Percentiles rank a stretch among this genome's conserved stretches.
phyloP scores from a whole-genome alignment of 257 asterid species.

The Handroanthus guayacan region DNA sequence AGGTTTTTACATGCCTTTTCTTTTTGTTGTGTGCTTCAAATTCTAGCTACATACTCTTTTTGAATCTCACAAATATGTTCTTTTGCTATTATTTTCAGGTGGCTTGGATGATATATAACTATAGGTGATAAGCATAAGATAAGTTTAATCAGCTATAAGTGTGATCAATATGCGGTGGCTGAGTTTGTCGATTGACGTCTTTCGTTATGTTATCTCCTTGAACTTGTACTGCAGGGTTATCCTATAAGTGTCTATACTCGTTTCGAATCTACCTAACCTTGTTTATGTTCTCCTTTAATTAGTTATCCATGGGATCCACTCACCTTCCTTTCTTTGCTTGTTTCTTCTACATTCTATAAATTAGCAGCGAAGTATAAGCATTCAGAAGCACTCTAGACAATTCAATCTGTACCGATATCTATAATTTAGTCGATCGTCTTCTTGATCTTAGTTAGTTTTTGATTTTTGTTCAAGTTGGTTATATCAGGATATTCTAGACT shows the following conservation, averaged over 20 bases:
- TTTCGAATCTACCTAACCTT: constrained; percentile 20
- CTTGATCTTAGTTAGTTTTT: constrained; percentile 33
- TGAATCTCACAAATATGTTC: constrained; percentile 20
- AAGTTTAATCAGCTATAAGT: constrained; percentile 29
- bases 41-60: constrained; percentile 1
- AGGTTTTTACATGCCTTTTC: constrained; percentile 13
- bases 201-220: constrained; percentile 61
- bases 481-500: constrained; percentile 18
- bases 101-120: constrained; percentile 6
- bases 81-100: constrained; percentile 48
- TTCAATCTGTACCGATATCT: constrained; percentile 5
- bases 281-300: constrained; percentile 22
- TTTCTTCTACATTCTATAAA: constrained; percentile 62
- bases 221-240: constrained; percentile 83
- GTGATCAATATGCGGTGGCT: constrained; percentile 66
- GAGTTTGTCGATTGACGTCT: constrained; percentile 65
- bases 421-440: constrained; percentile 25
- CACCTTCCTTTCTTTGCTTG: constrained; percentile 57
- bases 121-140: not conserved
- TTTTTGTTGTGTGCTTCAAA: not conserved
- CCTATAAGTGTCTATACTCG: constrained; percentile 53
- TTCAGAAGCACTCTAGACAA: constrained; percentile 21
- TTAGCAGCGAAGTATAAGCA: constrained; percentile 32
- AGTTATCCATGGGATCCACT: constrained; percentile 63
- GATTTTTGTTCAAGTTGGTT: constrained; percentile 8